Conservation (phyloP, 495 filamentous ascomycete genomes). For the Hypoxylon fuscum region DNA sequence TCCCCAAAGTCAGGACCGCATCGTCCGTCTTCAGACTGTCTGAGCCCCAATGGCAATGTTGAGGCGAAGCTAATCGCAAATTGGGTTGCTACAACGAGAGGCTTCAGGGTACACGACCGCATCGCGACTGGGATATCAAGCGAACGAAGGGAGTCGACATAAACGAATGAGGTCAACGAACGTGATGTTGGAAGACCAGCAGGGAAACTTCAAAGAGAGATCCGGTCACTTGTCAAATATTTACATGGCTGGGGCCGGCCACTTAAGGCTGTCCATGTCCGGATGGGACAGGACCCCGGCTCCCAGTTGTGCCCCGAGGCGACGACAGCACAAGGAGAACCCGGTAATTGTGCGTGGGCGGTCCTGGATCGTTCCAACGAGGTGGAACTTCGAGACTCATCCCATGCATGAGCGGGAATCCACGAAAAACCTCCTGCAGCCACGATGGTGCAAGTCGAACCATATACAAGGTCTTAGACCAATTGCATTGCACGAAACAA, state of each 20-base stretch:
- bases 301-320: background rate
- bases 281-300: background rate
- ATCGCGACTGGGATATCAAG: constrained; percentile 12
- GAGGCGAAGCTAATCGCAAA: constrained; percentile 18
- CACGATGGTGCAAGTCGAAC: constrained; percentile 10
- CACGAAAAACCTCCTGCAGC: constrained; percentile 34
- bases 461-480: constrained; percentile 9
- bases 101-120: constrained; percentile 3
- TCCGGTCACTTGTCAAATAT: constrained; percentile 16
- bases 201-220: constrained; percentile 1
- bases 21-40: constrained; percentile 15
- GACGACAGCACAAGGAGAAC: constrained; percentile 1
- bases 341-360: background rate
- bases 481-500: constrained; percentile 19
- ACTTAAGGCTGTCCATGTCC: constrained; percentile 14
- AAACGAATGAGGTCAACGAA: constrained; percentile 23
- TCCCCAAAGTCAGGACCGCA: constrained; percentile 50
- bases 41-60: constrained; percentile 18
- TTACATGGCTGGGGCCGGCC: constrained; percentile 10
- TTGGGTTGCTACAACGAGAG: constrained; percentile 8
- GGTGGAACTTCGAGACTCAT: constrained; percentile 14
- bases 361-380: constrained; percentile 1
- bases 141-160: constrained; percentile 17
- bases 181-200: constrained; percentile 2
- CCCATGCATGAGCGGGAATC: constrained; percentile 28